phyloP scores from a whole-genome alignment of 495 filamentous ascomycete species.

The Penicillium ochrochloron region DNA sequence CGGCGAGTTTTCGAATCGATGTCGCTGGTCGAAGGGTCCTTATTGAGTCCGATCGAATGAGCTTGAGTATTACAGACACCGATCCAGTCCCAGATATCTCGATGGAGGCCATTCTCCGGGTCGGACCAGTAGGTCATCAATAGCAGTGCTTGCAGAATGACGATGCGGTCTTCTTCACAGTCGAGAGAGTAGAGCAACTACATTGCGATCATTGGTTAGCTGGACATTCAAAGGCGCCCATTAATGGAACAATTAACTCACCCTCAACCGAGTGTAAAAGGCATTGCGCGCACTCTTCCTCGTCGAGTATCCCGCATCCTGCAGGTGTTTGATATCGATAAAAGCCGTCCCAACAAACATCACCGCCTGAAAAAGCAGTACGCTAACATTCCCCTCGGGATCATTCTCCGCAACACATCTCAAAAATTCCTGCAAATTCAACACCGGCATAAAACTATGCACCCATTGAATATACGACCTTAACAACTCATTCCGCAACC shows the following conservation, averaged over 20 bases:
- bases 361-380: slow-evolving; percentile 77
- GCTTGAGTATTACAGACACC: slow-evolving; percentile 79
- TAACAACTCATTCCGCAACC: slow-evolving; percentile 71
- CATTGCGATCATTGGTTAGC: too few relatives aligned
- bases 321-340: slow-evolving; percentile 69
- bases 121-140: slow-evolving; percentile 91
- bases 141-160: slow-evolving; percentile 77
- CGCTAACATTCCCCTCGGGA: slow-evolving; percentile 67
- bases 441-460: slow-evolving; percentile 81
- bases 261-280: slow-evolving; percentile 76
- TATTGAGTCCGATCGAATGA: slow-evolving; percentile 80
- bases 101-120: slow-evolving; percentile 61
- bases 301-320: slow-evolving; percentile 67
- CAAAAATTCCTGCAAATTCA: slow-evolving; percentile 76
- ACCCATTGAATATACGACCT: slow-evolving; percentile 80
- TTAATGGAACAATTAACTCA: too few relatives aligned
- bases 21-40: slow-evolving; percentile 67
- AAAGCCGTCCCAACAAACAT: slow-evolving; percentile 82
- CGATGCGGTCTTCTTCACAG: slow-evolving; percentile 77
- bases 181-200: slow-evolving; percentile 79
- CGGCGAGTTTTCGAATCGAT: slow-evolving; percentile 63
- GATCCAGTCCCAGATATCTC: slow-evolving; percentile 88
- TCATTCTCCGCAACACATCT: slow-evolving; percentile 60
- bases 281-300: slow-evolving; percentile 74
- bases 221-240: too few relatives aligned